Base-by-base conservation (phyloP, 2,329 filamentous ascomycete genomes). In the Colletotrichum sp. region DNA sequence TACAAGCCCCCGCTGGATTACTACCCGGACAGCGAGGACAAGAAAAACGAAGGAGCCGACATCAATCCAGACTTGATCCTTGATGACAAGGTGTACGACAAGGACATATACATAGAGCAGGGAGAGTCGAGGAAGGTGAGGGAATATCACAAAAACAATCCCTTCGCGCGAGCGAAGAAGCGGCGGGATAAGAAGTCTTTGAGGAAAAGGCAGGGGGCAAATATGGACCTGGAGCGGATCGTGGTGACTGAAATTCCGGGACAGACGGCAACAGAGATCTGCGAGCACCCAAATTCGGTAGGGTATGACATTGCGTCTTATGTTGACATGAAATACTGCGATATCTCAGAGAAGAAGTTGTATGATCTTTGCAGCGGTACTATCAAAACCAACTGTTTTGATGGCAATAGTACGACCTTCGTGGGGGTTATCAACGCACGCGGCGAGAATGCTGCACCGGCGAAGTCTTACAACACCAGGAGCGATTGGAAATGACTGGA, bases 1-100 rank as follows among this genome's bases (percentile, higher is more conserved):
- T 83, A 81, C 76, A 70, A 80, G 28, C 80, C 80, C 16, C 72
- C 74, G 2, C 74, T 82, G 52, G 68, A 82, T n/a, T 82, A 82
- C 68, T 69, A 78, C 10, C 68, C 52, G 1, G 67, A 81, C 57
- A 72, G 77, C 2, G 26, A 34, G 5, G 69, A 59, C 39, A n/a
- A 36, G 28, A 16, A 44, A 12, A 69, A 55, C 10, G 59, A 78
- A 10, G 78, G 78, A 5, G 49, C 63, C 2, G 74, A 78, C n/a
- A 64, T 77, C 57, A n/a, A 75, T 5, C 72, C 78, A 1, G 76
- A 77, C 28, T 67, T 69, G 26, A 78, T 78, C 32, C 71, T 78
- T 16, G 76, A 79, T 62, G 67, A 65, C 44, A 9, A 76, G 24
- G 73, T 73, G n/a, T 72, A 71, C 60, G 62, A 78, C n/a, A 77